Evolutionary conservation across 2,329 filamentous ascomycete genomes (phyloP).

Genomic region (Periglandula ipomoeae): DNA sequence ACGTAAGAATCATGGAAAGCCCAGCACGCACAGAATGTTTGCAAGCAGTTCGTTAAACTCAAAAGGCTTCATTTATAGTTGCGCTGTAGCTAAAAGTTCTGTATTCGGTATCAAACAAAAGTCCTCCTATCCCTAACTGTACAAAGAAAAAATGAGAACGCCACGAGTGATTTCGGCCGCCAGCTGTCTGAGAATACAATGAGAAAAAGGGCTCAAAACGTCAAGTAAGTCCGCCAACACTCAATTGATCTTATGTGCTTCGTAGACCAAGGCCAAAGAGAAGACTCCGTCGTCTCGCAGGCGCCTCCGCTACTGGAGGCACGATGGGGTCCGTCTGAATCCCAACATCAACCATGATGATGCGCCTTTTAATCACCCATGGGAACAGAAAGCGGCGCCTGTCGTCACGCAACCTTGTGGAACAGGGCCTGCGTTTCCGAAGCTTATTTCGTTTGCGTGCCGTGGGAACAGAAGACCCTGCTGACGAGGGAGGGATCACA

Average conservation of each 20-base stretch:
- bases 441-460: conserved; percentile 1
- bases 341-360: conserved; percentile 1
- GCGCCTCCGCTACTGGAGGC: not conserved
- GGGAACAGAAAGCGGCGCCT: not conserved
- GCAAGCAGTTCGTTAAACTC: no score
- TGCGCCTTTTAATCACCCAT: not conserved
- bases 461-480: not conserved
- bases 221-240: not conserved
- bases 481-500: not conserved
- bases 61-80: not conserved
- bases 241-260: not conserved
- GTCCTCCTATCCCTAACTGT: not conserved
- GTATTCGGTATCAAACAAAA: not conserved
- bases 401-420: not conserved
- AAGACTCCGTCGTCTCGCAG: not conserved
- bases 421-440: not conserved
- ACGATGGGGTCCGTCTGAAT: not conserved
- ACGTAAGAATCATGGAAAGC: no score
- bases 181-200: not conserved
- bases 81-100: not conserved
- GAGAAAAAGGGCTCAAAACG: not conserved
- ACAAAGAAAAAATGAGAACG: not conserved
- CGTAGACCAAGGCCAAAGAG: conserved; percentile 1
- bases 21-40: no score
- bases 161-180: not conserved